Conservation (phyloP, 1,139 yeast genomes). For the Arxiozyma bovina region DNA sequence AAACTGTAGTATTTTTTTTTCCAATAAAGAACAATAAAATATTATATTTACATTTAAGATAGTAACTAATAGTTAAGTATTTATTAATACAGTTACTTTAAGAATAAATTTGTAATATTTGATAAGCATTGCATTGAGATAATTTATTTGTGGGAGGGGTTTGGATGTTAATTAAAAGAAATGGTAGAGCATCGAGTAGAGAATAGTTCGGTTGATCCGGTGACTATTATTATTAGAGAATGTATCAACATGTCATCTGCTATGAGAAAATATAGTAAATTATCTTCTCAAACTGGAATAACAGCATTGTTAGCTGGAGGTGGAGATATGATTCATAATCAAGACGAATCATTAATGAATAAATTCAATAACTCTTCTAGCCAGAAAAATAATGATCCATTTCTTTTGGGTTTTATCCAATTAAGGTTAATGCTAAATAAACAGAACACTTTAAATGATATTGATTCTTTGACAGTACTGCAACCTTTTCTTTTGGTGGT, state of each 20-base stretch:
- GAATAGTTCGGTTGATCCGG: constrained; percentile 50
- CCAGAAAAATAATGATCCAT: constrained; percentile 43
- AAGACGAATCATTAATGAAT: constrained; percentile 32
- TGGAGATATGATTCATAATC: constrained; percentile 35
- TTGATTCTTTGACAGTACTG: constrained; percentile 66
- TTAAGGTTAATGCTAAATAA: constrained; percentile 62
- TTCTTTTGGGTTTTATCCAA: constrained; percentile 74
- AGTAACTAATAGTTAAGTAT: too few relatives aligned
- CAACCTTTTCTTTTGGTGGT: constrained; percentile 86
- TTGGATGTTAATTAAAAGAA: too few relatives aligned
- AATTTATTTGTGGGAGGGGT: too few relatives aligned
- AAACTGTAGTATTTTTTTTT: background rate
- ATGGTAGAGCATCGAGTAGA: background rate
- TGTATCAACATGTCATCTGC: constrained; percentile 81
- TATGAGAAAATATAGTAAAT: constrained; percentile 79
- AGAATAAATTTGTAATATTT: too few relatives aligned
- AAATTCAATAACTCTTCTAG: constrained; percentile 22
- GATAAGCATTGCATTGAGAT: too few relatives aligned
- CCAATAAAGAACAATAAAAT: background rate
- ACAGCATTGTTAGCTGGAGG: constrained; percentile 69
- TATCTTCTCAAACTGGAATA: constrained; percentile 71
- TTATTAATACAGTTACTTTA: too few relatives aligned
- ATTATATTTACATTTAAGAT: too few relatives aligned
- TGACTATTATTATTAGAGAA: constrained; percentile 79
- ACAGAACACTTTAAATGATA: constrained; percentile 42